Percentiles rank a stretch among this genome's conserved stretches.
These are phyloP conservation scores for Oidium heveae DNA, from an alignment of 2,329 filamentous ascomycete species.

Conservation along the genomic window DNA sequence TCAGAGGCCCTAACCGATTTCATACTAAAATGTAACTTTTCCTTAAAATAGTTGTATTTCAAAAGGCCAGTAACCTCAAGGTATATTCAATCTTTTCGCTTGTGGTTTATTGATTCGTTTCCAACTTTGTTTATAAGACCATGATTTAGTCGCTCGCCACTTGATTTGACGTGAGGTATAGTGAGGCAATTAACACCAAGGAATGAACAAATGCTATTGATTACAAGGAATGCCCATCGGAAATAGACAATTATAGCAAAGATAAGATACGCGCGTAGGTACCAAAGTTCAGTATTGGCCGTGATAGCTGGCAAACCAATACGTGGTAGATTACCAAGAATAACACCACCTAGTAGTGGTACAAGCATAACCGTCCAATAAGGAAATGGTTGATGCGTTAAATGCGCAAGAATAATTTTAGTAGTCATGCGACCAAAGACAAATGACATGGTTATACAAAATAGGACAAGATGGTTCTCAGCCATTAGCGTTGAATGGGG, in stretches of 20 bases:
- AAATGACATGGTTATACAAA: slow-evolving; percentile 84
- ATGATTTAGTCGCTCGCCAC: slow-evolving; percentile 2
- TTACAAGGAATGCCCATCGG: slow-evolving; percentile 77
- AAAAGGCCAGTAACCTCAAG: too few species aligned
- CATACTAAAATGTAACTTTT: too few species aligned
- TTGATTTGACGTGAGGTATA: slow-evolving; percentile 35
- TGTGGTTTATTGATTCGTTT: too few species aligned
- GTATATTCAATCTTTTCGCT: too few species aligned
- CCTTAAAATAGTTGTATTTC: too few species aligned
- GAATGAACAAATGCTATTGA: slow-evolving; percentile 74
- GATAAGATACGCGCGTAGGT: slow-evolving; percentile 61
- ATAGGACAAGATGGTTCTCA: slow-evolving; percentile 74
- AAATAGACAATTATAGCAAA: slow-evolving; percentile 74
- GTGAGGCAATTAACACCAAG: slow-evolving; percentile 88
- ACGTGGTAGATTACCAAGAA: slow-evolving; percentile 59
- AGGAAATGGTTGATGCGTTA: slow-evolving; percentile 82
- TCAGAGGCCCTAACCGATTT: too few species aligned
- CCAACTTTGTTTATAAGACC: slow-evolving; percentile 8
- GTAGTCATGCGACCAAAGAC: slow-evolving; percentile 97
- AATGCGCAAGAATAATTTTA: slow-evolving; percentile 92
- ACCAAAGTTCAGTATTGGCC: slow-evolving; percentile 44
- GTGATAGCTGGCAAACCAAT: slow-evolving; percentile 45
- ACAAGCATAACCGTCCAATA: slow-evolving; percentile 86
- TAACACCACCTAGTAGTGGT: slow-evolving; percentile 63
- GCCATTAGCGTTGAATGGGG: slow-evolving; percentile 59